A percentile compares a stretch with the other conserved stretches of the same genome.
Evolutionary conservation across 2,329 filamentous ascomycete species (phyloP).

Genomic region (Cytospora piceae): DNA sequence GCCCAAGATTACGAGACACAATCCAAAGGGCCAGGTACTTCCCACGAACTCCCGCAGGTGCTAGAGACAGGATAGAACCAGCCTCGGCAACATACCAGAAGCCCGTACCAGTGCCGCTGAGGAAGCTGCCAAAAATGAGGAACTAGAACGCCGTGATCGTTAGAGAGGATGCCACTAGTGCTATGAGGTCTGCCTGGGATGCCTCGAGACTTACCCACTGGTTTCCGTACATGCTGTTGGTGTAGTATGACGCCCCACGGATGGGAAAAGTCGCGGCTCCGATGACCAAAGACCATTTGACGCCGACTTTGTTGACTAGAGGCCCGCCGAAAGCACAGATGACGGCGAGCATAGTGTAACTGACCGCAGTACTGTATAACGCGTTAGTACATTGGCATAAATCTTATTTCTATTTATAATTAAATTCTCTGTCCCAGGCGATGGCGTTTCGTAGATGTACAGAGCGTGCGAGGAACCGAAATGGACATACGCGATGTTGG

Average conservation of each 20-base stretch:
- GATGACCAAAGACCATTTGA: slow-evolving; percentile 51
- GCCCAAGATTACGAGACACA: slow-evolving; percentile 50
- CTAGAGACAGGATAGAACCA: slow-evolving; percentile 52
- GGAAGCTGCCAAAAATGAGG: slow-evolving; percentile 44
- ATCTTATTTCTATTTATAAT: not conserved
- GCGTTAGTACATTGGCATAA: not conserved
- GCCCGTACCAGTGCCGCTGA: slow-evolving; percentile 46
- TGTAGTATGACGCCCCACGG: slow-evolving; percentile 51
- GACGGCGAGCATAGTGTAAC: slow-evolving; percentile 27
- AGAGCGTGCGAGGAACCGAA: slow-evolving; percentile 36
- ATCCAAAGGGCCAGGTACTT: slow-evolving; percentile 54
- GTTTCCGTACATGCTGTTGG: slow-evolving; percentile 52
- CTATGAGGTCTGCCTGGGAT: no score
- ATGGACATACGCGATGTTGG: slow-evolving; percentile 44
- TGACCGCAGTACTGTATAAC: not conserved
- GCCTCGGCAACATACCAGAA: slow-evolving; percentile 55
- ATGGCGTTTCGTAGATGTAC: slow-evolving; percentile 32
- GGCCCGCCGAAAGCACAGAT: slow-evolving; percentile 49
- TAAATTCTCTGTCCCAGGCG: no score
- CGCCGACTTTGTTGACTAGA: slow-evolving; percentile 50
- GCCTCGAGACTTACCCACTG: slow-evolving; percentile 46
- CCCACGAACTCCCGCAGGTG: slow-evolving; percentile 49
- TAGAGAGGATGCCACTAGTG: not conserved
- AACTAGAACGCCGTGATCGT: slow-evolving; percentile 36
- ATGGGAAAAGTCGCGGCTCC: slow-evolving; percentile 49